Conservation (phyloP, 2,329 filamentous ascomycete species). For the Calonectria henricotiae region DNA sequence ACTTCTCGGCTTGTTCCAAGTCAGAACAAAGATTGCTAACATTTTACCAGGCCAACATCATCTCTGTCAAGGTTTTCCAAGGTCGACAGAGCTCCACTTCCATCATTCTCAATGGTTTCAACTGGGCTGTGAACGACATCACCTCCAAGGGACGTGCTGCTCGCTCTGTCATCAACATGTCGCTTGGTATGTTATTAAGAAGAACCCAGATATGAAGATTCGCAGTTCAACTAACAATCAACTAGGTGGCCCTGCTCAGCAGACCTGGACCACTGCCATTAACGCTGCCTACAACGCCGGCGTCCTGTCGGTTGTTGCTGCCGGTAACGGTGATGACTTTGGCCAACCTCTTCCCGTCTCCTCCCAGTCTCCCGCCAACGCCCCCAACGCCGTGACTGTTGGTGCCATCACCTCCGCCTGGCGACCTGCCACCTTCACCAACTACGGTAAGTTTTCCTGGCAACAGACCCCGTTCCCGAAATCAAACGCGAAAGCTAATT, state of each 20-base stretch:
- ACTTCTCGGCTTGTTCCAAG: not conserved
- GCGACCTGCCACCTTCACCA: conserved; percentile 64
- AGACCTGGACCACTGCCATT: conserved; percentile 61
- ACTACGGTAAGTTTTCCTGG: conserved; percentile 59
- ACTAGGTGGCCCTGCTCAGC: conserved; percentile 40
- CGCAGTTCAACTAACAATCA: not conserved
- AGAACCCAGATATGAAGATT: no score
- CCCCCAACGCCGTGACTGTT: conserved; percentile 66
- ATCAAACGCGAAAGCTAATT: conserved; percentile 30
- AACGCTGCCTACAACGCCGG: conserved; percentile 59
- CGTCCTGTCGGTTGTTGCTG: conserved; percentile 64
- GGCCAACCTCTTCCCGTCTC: conserved; percentile 58
- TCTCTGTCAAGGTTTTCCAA: conserved; percentile 57
- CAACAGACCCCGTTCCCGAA: not conserved
- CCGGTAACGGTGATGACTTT: conserved; percentile 61
- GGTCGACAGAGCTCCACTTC: conserved; percentile 47
- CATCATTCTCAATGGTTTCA: conserved; percentile 60
- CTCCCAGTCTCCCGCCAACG: conserved; percentile 64
- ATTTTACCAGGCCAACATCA: conserved; percentile 45
- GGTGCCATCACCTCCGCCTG: conserved; percentile 62
- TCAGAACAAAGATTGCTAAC: not conserved
- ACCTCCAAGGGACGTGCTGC: conserved; percentile 56
- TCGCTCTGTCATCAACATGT: conserved; percentile 60
- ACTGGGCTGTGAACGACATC: conserved; percentile 61
- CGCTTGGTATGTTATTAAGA: conserved; percentile 54